Conservation (phyloP, 306 rosid species). For the Prosopis cineraria region DNA sequence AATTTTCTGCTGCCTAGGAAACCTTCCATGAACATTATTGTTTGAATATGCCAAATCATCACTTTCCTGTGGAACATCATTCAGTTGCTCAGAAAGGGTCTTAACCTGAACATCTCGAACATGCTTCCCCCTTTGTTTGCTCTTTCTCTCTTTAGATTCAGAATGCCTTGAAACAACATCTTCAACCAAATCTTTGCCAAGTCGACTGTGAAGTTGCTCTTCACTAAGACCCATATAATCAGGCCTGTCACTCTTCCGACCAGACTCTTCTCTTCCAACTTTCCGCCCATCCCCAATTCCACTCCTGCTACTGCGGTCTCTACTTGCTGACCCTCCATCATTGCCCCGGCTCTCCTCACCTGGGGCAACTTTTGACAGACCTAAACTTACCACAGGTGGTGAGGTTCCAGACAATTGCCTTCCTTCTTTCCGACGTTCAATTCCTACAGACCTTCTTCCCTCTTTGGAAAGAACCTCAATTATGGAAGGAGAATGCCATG, state of each 20-base stretch:
- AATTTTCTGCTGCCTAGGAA: slow-evolving; percentile 54
- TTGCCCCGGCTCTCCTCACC: slow-evolving; percentile 50
- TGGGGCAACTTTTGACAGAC: slow-evolving; percentile 74
- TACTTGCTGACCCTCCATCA: slow-evolving; percentile 48
- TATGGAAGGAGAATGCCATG: slow-evolving; percentile 91
- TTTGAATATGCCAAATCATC: slow-evolving; percentile 85
- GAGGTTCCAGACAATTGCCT: slow-evolving; percentile 70
- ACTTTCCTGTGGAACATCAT: slow-evolving; percentile 66
- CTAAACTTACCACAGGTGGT: slow-evolving; percentile 61
- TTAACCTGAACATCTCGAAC: slow-evolving; percentile 55
- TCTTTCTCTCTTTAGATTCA: slow-evolving; percentile 64
- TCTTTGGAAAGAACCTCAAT: slow-evolving; percentile 69
- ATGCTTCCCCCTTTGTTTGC: slow-evolving; percentile 71
- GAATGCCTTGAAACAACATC: slow-evolving; percentile 66
- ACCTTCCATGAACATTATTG: slow-evolving; percentile 61
- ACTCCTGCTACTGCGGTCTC: slow-evolving; percentile 66
- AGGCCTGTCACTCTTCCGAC: slow-evolving; percentile 67
- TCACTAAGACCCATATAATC: slow-evolving; percentile 55
- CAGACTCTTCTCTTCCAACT: slow-evolving; percentile 75
- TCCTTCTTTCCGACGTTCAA: slow-evolving; percentile 67
- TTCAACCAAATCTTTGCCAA: slow-evolving; percentile 50
- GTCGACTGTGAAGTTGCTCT: slow-evolving; percentile 55
- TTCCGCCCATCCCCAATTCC: slow-evolving; percentile 63
- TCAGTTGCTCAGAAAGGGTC: slow-evolving; percentile 81
- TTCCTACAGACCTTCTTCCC: slow-evolving; percentile 80